Evolutionary conservation across 306 rosid genomes (phyloP).

Genomic region (Myrica gale): DNA sequence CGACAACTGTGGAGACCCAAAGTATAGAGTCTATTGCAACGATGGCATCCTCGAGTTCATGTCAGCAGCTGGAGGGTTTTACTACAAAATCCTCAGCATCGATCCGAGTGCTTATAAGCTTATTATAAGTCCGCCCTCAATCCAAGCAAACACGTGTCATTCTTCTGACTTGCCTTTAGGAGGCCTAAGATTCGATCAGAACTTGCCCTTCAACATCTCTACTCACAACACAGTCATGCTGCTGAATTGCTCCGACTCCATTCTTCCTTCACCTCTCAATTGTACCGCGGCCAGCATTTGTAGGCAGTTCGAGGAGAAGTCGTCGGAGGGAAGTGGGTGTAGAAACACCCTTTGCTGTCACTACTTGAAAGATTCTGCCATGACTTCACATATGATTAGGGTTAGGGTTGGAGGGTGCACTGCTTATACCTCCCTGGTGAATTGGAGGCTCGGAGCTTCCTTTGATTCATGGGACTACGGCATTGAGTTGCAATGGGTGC

Average conservation of each 20-base stretch:
- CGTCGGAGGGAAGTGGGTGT: slow-evolving; percentile 53
- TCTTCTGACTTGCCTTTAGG: slow-evolving; percentile 56
- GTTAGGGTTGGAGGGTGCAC: slow-evolving; percentile 66
- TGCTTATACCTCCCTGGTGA: slow-evolving; percentile 71
- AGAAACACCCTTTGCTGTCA: slow-evolving; percentile 65
- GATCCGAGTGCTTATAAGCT: slow-evolving; percentile 42
- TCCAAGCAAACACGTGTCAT: slow-evolving; percentile 43
- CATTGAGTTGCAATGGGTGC: slow-evolving; percentile 75
- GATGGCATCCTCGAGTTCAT: slow-evolving; percentile 52
- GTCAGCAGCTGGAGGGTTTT: slow-evolving; percentile 56
- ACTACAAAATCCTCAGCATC: slow-evolving; percentile 65
- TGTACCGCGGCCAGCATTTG: slow-evolving; percentile 69
- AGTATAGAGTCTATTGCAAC: slow-evolving; percentile 63
- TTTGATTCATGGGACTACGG: slow-evolving; percentile 73
- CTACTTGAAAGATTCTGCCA: slow-evolving; percentile 76
- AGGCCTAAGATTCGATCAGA: slow-evolving; percentile 60
- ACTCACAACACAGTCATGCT: slow-evolving; percentile 68
- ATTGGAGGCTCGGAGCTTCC: slow-evolving; percentile 44
- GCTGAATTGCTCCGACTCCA: slow-evolving; percentile 54
- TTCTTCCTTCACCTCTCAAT: slow-evolving; percentile 68
- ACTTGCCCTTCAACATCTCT: slow-evolving; percentile 68
- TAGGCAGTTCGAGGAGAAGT: slow-evolving; percentile 54
- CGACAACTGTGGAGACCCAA: slow-evolving; percentile 58
- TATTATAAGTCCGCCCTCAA: slow-evolving; percentile 54
- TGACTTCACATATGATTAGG: slow-evolving; percentile 71